Evolutionary conservation across 2,329 filamentous ascomycete species (phyloP), one percentile per base, ranked within the genome.

Genomic region (Venturia effusa): DNA sequence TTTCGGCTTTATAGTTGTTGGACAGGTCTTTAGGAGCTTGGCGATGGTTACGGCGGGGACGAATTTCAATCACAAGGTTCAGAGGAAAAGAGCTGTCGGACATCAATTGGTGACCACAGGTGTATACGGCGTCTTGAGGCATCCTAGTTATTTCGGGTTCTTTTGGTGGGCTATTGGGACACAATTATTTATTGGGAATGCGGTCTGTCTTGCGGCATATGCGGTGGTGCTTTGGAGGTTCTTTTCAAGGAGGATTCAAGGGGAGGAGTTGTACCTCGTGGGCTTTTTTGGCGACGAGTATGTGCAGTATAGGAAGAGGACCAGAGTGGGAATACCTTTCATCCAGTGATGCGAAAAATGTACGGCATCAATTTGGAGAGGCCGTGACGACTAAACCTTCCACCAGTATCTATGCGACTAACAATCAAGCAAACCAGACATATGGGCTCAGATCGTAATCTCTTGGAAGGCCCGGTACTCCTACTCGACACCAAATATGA

Each of bases 141-240:
- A 99, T 75, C 94, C 94, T 15, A 89, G 88, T 65, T 99, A 99
- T 76, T 97, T 97, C 78, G 94, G 93, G 3, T 99, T 97, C 79
- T 99, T 96, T 76, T 97, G 92, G 86, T 99, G 93, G 93, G 91
- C 90, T 0, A 72, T 97, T n/a, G 94, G 94, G 5, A 96, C 92
- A 15, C 94, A 99, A 79, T 72, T 97, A 54, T 85, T 96, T 63
- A 80, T 97, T 67, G 93, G 93, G 22, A 99, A 99, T 75, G 76
- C 83, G 10, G 68, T 96, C 1, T 96, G 91, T 73, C 85, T 95
- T 64, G 68, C 87, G 7, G 88, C 77, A 1, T 97, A 96, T 78
- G 76, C 84, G 0, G 74, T 82, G 8, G 88, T 95, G 19, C 75
- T 99, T 68, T 97, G 90, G 90, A 81, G 78, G 66, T 99, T 99